Conservation (phyloP, 768 basidiomycete species). For the Strobilomyces dryophilus region DNA sequence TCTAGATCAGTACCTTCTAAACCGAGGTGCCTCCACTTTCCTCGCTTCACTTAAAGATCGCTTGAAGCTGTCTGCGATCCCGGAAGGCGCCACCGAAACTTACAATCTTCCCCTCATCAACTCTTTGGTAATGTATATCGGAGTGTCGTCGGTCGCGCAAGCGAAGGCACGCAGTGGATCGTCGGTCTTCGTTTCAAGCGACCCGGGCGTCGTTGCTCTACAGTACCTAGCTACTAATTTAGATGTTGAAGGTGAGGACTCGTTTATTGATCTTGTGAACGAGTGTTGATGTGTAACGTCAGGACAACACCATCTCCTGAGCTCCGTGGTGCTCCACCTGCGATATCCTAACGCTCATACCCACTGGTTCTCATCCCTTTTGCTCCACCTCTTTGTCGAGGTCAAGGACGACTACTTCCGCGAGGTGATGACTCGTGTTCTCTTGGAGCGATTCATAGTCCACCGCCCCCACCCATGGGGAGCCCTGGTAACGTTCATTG, state of each 20-base stretch:
- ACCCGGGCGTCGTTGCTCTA: slow-evolving; percentile 81
- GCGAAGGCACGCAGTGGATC: slow-evolving; percentile 82
- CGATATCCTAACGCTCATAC: slow-evolving; percentile 99
- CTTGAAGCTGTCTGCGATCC: slow-evolving; percentile 47
- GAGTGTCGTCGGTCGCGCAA: slow-evolving; percentile 88
- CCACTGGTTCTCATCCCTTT: slow-evolving; percentile 92
- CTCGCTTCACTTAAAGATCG: slow-evolving; percentile 76
- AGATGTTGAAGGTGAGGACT: slow-evolving; percentile 79
- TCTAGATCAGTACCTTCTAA: slow-evolving; percentile 83
- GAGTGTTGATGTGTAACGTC: slow-evolving; percentile 1
- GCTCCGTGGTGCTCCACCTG: slow-evolving; percentile 89
- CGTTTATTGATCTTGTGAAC: not conserved
- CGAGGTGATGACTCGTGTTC: slow-evolving; percentile 82
- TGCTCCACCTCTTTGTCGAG: slow-evolving; percentile 84
- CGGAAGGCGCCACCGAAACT: slow-evolving; percentile 48
- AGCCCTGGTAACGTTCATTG: slow-evolving; percentile 88
- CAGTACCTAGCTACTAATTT: slow-evolving; percentile 79
- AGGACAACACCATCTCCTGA: slow-evolving; percentile 96
- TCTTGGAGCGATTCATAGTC: slow-evolving; percentile 91
- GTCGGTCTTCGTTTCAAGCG: slow-evolving; percentile 73
- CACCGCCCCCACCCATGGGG: slow-evolving; percentile 98
- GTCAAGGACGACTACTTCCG: slow-evolving; percentile 72
- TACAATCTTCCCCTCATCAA: slow-evolving; percentile 93
- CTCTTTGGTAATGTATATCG: slow-evolving; percentile 92
- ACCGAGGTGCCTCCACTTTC: slow-evolving; percentile 67